Base-by-base conservation (phyloP, 805 yeast species). In the Monosporozyma servazzii region DNA sequence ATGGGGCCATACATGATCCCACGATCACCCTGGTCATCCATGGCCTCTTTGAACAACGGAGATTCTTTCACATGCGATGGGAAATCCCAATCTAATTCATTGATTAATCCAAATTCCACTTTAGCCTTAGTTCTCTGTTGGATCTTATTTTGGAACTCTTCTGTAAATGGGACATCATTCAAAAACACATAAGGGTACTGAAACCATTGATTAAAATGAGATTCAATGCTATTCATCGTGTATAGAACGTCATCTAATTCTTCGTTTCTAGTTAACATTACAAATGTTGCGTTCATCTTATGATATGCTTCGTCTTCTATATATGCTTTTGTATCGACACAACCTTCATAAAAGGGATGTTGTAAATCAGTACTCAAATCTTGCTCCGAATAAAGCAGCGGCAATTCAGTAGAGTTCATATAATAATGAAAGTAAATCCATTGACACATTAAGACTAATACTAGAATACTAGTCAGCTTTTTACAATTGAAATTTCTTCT, bases 121-220 rank as follows among this genome's bases (percentile, higher is more conserved):
- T 74, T 65, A 0, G 89, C 79, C 8, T 74, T 70, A 2, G 93
- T 84, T 49, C 77, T 69, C 41, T 72, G 63, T 13, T 57, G 47
- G 0, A 88, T 83, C 1, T 74, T 69, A 1, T 59, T 60, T 60
- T 77, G 79, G 67, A 93, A 91, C 18, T 80, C 78, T 2, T 77
- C 77, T 20, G 75, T 72, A 60, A 91, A 90, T n/a, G 80, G 82
- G 53, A 79, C 89, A 66, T 91, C 88, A 64, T 90, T 91, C 18
- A 93, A 67, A 58, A 93, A 87, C 1, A 88, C 84, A 83, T 95
- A 93, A 0, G 96, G 97, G 64, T 93, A 93, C 57, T 84, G 78
- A 67, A 75, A 93, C 96, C 96, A 88, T 60, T 90, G 90, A 65
- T 91, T 91, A 71, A 90, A 91, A 65, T 85, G 96, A 25, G 87